phyloP scores from a whole-genome alignment of 202 grass and related monocot species.

The Alloteropsis angusta region DNA sequence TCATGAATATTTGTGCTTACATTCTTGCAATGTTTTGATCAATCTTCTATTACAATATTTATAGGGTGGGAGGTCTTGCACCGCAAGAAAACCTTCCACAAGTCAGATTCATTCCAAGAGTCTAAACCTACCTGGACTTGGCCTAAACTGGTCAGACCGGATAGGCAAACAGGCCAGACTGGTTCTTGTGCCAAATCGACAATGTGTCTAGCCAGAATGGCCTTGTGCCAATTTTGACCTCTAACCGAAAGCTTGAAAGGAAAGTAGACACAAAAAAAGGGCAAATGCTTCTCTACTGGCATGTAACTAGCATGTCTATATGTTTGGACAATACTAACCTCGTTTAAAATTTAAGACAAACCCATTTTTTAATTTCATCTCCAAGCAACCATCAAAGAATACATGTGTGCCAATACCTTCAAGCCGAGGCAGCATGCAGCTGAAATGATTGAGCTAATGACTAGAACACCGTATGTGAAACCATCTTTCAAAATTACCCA shows the following conservation, averaged over 20 bases:
- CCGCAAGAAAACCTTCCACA: no score
- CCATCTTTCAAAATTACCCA: slow-evolving; percentile 19
- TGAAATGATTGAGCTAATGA: background rate
- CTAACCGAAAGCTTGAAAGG: background rate
- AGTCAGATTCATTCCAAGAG: no score
- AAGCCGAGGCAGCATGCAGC: slow-evolving; percentile 1
- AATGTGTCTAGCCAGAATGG: no score
- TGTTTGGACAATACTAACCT: background rate
- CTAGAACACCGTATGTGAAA: background rate
- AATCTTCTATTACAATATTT: no score
- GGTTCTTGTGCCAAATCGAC: no score
- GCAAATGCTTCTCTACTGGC: no score
- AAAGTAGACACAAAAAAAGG: background rate
- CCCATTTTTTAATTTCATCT: background rate
- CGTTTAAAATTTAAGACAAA: background rate
- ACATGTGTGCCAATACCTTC: slow-evolving; percentile 7
- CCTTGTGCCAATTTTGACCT: background rate
- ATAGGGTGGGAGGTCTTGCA: no score
- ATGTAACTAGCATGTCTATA: background rate
- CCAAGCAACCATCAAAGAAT: slow-evolving; percentile 10
- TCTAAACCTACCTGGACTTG: no score
- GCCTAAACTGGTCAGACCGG: no score
- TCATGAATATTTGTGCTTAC: no score
- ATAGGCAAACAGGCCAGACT: no score
- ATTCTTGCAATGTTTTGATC: no score